Base-by-base conservation (phyloP, 176 grass and related monocot species). In the Carex kokanica region DNA sequence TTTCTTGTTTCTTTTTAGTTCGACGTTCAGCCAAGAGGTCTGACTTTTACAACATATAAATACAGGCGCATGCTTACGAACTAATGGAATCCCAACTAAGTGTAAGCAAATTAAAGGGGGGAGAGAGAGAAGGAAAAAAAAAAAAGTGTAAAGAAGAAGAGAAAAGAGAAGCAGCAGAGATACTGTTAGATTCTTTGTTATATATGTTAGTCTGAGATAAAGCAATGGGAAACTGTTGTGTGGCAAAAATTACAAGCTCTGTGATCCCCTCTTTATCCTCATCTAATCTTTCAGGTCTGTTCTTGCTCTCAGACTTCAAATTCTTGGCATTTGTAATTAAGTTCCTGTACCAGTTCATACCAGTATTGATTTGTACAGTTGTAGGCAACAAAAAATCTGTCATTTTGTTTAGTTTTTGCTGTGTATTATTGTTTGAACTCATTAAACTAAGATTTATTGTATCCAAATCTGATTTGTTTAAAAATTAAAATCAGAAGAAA, bases 141-240 rank as follows among this genome's bases (percentile, higher is more conserved):
- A 12, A 1, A 11, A 13, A 51, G 41, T 23, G 2, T 24, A 17
- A 29, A 55, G 24, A 12, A 72, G 8, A 54, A 55, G 59, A 24
- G 59, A 60, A 20, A 21, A 61, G 59, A 61, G 59, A 24, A 23
- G 20, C 0, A 61, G 23, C 20, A 31, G 12, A 75, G 21, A 41
- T n/a, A 17, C 5, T 47, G 12, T 49, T 75, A 27, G 45, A 53
- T 75, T 53, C 71, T 16, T 53, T 75, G 71, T 53, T 13, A 27
- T 75, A 75, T 75, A 52, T 27, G 11, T 15, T 3, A 74, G 29
- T 53, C 41, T 75, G 41, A 53, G 72, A 77, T 31, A 3, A 77
- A 27, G 38, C 17, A 43, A 81, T 81, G 78, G 78, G 78, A n/a
- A 81, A 81, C 59, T 81, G 78, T 45, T 81, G 36, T 81, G 78